Evolutionary conservation across 1,284 basidiomycete genomes (phyloP).

Genomic region (Irpex rosettiformis): DNA sequence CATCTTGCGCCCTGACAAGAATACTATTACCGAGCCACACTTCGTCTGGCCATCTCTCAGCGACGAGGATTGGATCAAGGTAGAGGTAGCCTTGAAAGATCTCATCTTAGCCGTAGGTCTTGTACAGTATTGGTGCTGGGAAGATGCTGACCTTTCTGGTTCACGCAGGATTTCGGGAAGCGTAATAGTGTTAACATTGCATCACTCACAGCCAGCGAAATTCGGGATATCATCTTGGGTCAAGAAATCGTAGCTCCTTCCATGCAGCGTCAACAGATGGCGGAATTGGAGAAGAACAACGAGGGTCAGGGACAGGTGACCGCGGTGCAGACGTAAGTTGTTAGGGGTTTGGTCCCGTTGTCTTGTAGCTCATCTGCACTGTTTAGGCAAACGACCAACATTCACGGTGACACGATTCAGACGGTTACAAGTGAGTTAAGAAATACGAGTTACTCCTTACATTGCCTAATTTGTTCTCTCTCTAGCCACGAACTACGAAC

Average conservation of each 20-base stretch:
- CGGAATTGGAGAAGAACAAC: conserved; percentile 94
- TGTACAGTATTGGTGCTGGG: neutral
- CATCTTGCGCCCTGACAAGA: conserved; percentile 89
- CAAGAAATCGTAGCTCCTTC: conserved; percentile 95
- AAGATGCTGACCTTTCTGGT: conserved; percentile 13
- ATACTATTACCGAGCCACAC: conserved; percentile 95
- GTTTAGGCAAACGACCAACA: conserved; percentile 88
- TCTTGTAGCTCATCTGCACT: conserved; percentile 12
- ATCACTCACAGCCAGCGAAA: conserved; percentile 93
- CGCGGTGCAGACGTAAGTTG: conserved; percentile 82
- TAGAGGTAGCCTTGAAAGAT: conserved; percentile 96
- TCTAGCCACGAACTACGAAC: conserved; percentile 93
- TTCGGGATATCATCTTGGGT: conserved; percentile 94
- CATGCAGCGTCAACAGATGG: conserved; percentile 98
- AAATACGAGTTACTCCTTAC: conserved; percentile 2
- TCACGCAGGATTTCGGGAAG: conserved; percentile 89
- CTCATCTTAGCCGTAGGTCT: conserved; percentile 76
- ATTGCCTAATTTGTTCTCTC: conserved; percentile 11
- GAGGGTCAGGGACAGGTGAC: conserved; percentile 96
- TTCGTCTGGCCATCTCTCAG: conserved; percentile 96
- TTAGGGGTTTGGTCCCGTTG: neutral
- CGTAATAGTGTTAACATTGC: conserved; percentile 99
- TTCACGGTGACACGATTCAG: conserved; percentile 96
- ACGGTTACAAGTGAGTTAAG: conserved; percentile 80
- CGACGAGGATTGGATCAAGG: conserved; percentile 99